These are phyloP conservation scores for Sporothrix protearum DNA, from an alignment of 2,329 filamentous ascomycete genomes.

Conservation along the genomic window DNA sequence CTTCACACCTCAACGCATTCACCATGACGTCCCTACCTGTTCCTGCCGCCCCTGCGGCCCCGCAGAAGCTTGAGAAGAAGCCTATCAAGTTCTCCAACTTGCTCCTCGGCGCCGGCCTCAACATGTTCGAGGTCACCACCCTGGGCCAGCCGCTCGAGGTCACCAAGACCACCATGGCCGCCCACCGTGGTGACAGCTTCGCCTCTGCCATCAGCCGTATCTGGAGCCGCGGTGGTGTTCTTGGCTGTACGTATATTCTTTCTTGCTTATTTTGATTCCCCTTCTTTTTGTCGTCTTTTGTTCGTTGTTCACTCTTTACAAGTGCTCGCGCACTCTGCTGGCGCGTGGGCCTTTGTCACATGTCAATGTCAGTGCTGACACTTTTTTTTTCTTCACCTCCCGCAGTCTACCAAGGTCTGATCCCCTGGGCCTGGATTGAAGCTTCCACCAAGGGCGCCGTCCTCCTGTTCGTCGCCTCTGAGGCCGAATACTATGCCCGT, in stretches of 20 bases:
- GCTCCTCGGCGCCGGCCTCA: slow-evolving; percentile 87
- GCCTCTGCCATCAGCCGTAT: slow-evolving; percentile 75
- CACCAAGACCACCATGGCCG: slow-evolving; percentile 99
- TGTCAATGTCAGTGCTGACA: slow-evolving; percentile 12
- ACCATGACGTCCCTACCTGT: slow-evolving; percentile 61
- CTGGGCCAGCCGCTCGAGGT: slow-evolving; percentile 85
- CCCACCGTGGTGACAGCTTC: slow-evolving; percentile 88
- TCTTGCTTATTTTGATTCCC: background rate
- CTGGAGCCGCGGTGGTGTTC: slow-evolving; percentile 87
- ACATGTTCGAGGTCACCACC: slow-evolving; percentile 82
- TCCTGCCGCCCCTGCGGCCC: slow-evolving; percentile 48
- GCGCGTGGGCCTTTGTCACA: slow-evolving; percentile 6
- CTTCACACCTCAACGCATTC: slow-evolving; percentile 37
- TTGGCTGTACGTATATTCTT: slow-evolving; percentile 72
- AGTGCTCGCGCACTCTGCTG: background rate
- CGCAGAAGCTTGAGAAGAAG: slow-evolving; percentile 83
- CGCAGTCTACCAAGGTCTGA: slow-evolving; percentile 96
- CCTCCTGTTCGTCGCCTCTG: slow-evolving; percentile 96
- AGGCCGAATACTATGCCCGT: slow-evolving; percentile 93
- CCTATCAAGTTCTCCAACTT: slow-evolving; percentile 99
- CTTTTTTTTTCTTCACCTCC: background rate
- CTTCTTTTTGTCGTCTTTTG: background rate
- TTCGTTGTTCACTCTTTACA: background rate
- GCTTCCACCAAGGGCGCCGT: slow-evolving; percentile 99
- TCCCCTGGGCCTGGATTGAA: slow-evolving; percentile 99